A percentile compares a stretch with the other conserved stretches of the same genome.
phyloP scores from a whole-genome alignment of 306 rosid species.

The Prunus kanzakura region DNA sequence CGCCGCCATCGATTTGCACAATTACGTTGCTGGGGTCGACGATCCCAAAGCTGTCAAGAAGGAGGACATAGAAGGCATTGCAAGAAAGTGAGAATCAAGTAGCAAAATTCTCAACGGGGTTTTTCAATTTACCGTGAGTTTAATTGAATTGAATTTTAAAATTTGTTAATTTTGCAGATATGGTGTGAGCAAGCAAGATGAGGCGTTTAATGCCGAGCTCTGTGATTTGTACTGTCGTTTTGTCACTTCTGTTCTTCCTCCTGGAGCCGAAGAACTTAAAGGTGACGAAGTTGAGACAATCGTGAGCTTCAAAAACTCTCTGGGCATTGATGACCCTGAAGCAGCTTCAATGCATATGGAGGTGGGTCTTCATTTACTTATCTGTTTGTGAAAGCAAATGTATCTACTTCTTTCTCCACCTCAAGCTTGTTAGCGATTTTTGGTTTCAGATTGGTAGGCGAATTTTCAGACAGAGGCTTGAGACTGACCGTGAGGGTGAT shows the following conservation, averaged over 20 bases:
- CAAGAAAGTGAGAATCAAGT: conserved; percentile 49
- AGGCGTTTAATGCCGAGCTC: conserved; percentile 81
- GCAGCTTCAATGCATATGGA: conserved; percentile 98
- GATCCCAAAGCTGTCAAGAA: conserved; percentile 66
- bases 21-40: conserved; percentile 59
- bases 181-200: conserved; percentile 90
- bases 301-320: conserved; percentile 62
- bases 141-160: not conserved
- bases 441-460: conserved; percentile 76
- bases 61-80: conserved; percentile 82
- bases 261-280: conserved; percentile 72
- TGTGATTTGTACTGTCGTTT: conserved; percentile 73
- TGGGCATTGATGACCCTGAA: conserved; percentile 95
- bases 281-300: conserved; percentile 84
- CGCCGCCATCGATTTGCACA: conserved; percentile 79
- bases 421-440: conserved; percentile 30
- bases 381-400: conserved; percentile 12
- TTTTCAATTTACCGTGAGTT: not conserved
- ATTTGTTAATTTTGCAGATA: conserved; percentile 39
- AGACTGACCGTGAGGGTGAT: conserved; percentile 84
- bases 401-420: not conserved
- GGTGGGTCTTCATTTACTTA: conserved; percentile 39
- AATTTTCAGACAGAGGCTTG: conserved; percentile 84
- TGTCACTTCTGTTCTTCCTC: conserved; percentile 78
- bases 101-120: conserved; percentile 1